Evolutionary conservation across 73 alveolate species (phyloP), one percentile per base, ranked within the genome.

Genomic region (Paramecium primaurelia): DNA sequence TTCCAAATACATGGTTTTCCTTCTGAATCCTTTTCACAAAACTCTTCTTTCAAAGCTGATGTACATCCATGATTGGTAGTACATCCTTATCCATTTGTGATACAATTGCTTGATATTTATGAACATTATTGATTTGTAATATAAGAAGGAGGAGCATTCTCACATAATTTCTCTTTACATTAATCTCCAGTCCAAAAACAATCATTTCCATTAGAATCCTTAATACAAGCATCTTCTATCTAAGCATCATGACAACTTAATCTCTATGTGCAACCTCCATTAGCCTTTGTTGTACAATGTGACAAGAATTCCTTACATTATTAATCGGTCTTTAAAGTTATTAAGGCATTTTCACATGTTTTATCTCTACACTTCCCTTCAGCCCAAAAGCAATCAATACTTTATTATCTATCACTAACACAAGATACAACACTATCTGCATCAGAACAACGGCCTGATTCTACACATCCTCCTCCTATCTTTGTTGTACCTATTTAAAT

Each of bases 381-480:
- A 22, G 25, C 25, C 25, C 25, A 22, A 22, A 22, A 22, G 25
- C 25, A 22, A 22, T 22, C 25, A 22, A 22, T 22, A 22, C 25
- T 22, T 22, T 22, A 22, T 22, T 22, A 22, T 22, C 25, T 22
- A 47, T 80, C 58, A 77, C 91, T 45, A 80, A 45, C 45, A 49
- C 91, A 80, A n/a, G 18, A 1, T 36, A 2, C 8, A 4, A 68
- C 16, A 18, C 16, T 6, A 10, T 73, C 34, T 73, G n/a, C 10
- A 40, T 73, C 87, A 30, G 28, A 12, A 73, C 87, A 73, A 73
- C 26, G 25, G 0, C 10, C 18, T 36, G 60, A 37, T 12, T 73
- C 87, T 1, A 36, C 18, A 20, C 87, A 73, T 40, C 87, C 87
- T n/a, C 87, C 87, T 5, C 59, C 87, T 73, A 38, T 37, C 37